phyloP scores from a whole-genome alignment of 78 protist genomes.

The Dictyostelium capitatum region DNA sequence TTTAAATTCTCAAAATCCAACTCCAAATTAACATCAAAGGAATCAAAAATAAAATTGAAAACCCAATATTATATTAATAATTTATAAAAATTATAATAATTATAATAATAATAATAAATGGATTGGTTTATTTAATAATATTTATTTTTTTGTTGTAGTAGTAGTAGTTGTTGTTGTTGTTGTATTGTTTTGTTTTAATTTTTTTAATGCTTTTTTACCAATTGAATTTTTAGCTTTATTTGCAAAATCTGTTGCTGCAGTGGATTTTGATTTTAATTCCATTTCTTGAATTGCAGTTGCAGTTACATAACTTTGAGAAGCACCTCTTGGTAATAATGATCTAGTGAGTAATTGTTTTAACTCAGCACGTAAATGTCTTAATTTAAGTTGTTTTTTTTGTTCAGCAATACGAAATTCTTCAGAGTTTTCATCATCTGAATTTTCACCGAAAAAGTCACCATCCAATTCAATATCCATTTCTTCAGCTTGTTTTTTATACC shows the following conservation, averaged over 20 bases:
- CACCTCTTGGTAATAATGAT: slow-evolving; percentile 45
- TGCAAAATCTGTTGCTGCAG: slow-evolving; percentile 18
- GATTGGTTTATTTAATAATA: too few species aligned
- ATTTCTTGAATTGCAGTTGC: slow-evolving; percentile 25
- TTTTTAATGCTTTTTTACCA: slow-evolving; percentile 26
- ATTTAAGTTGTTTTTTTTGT: not conserved
- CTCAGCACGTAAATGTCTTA: not conserved
- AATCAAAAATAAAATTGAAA: too few species aligned
- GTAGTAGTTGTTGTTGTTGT: too few species aligned
- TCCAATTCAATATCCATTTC: slow-evolving; percentile 71
- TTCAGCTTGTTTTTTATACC: slow-evolving; percentile 50
- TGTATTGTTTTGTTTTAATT: too few species aligned
- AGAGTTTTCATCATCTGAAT: slow-evolving; percentile 28
- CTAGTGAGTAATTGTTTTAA: not conserved
- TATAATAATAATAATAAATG: too few species aligned
- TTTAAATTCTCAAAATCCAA: slow-evolving; percentile 19
- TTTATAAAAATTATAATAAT: too few species aligned
- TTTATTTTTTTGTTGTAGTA: too few species aligned
- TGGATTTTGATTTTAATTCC: not conserved
- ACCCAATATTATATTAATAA: too few species aligned
- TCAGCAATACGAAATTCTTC: slow-evolving; percentile 15
- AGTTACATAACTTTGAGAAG: slow-evolving; percentile 34
- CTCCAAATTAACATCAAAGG: slow-evolving; percentile 11
- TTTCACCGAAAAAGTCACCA: slow-evolving; percentile 35
- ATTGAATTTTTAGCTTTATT: slow-evolving; percentile 10